Evolutionary conservation across 257 asterid species (phyloP), one percentile per base, ranked within the genome.

Genomic region (Ophiorrhiza pumila): DNA sequence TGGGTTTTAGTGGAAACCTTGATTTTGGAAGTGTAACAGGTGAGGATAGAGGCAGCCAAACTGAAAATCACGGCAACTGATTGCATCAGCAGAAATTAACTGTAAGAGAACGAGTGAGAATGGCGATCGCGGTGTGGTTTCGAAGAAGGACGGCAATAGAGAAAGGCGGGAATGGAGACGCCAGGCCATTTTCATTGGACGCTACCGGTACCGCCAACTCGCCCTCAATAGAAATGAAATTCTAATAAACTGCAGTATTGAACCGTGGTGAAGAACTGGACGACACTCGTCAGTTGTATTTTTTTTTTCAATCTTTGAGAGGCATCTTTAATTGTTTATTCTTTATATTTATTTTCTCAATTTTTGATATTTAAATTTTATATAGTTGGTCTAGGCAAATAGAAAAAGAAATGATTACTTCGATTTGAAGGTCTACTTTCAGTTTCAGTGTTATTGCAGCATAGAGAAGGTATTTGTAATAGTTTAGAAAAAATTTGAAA

Each of bases 1-100:
- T 43, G 13, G 8, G 18, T 22, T 59, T 6, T 55, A 22, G 23
- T 78, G 29, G 13, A n/a, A n/a, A 85, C 92, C 91, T 82, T 81
- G 88, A 55, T 65, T 18, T 61, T 79, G 80, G 58, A 61, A 61
- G 41, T 32, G 22, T 1, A 65, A 73, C 25, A 65, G 11, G 37
- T n/a, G n/a, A n/a, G 85, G 79, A 47, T 42, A 45, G 20, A 20
- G 34, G 62, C 59, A 78, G 27, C 79, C 64, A 67, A 42, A 64
- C 2, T 13, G 71, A 18, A 65, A 23, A 15, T 32, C 37, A 31
- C 15, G 42, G 32, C 32, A 56, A 53, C 11, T 3, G 47, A 43
- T 27, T 37, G 52, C 3, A 9, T 50, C 13, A 7, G 58, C 47
- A 39, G 75, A 67, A 66, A 66, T 39, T 39, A 29, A 56, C 43